Percentiles rank a stretch among this genome's conserved stretches.
phyloP scores from a whole-genome alignment of 345 rosid genomes.

The Eucalyptus tenuipes region DNA sequence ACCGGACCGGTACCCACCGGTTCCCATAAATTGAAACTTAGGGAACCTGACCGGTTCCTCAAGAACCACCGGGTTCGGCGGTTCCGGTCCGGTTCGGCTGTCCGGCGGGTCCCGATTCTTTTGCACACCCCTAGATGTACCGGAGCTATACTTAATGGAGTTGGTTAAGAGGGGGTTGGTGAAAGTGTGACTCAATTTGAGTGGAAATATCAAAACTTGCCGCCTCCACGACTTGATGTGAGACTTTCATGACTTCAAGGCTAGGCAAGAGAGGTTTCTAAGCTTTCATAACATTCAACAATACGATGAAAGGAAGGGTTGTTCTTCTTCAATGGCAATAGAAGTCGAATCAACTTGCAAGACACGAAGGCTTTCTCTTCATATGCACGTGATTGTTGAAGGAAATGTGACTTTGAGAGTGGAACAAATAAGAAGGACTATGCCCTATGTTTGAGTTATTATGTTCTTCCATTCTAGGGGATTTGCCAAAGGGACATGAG shows the following conservation, averaged over 20 bases:
- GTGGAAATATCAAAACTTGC: slow-evolving; percentile 18
- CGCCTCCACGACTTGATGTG: slow-evolving; percentile 33
- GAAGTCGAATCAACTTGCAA: background rate
- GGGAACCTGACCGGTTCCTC: too few species aligned
- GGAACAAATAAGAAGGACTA: background rate
- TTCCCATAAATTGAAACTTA: too few species aligned
- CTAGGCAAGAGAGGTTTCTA: slow-evolving; percentile 10
- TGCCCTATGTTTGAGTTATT: slow-evolving; percentile 14
- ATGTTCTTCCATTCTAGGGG: background rate
- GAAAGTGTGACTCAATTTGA: slow-evolving; percentile 1
- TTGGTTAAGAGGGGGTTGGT: slow-evolving; percentile 24
- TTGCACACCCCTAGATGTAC: too few species aligned
- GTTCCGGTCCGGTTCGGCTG: too few species aligned
- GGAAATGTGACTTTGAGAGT: background rate
- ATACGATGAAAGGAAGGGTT: background rate
- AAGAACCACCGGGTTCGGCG: too few species aligned
- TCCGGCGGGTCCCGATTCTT: too few species aligned
- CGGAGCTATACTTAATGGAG: slow-evolving; percentile 8
- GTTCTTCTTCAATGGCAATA: background rate
- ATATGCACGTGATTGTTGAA: background rate
- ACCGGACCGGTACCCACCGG: too few species aligned
- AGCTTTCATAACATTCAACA: background rate
- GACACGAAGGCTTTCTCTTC: background rate
- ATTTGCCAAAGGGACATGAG: accelerated
- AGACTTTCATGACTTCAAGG: slow-evolving; percentile 17